A percentile compares a stretch with the other conserved stretches of the same genome.
Evolutionary conservation across 78 protist species (phyloP).

Genomic region (Monocercomonoides exilis): DNA sequence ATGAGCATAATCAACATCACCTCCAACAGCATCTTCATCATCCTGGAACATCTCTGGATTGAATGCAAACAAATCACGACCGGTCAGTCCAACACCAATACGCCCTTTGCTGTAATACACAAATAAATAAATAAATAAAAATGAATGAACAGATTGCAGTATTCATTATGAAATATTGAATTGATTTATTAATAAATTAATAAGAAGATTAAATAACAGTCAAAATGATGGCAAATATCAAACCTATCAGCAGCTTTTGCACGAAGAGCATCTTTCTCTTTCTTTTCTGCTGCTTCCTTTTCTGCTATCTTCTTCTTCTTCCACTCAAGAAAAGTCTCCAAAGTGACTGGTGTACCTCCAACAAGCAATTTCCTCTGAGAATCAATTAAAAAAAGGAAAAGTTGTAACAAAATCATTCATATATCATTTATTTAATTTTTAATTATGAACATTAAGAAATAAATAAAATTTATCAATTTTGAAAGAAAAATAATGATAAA

Average conservation of each 20-base stretch:
- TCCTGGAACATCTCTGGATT: conserved; percentile 54
- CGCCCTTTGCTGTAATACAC: conserved; percentile 37
- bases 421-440: too few species aligned
- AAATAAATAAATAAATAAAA: too few species aligned
- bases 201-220: neutral
- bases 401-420: neutral
- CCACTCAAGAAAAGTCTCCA: conserved; percentile 60
- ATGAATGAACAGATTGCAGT: too few species aligned
- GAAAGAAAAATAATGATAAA: too few species aligned
- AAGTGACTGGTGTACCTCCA: conserved; percentile 51
- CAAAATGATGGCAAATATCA: neutral
- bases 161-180: too few species aligned
- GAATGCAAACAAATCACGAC: conserved; percentile 64
- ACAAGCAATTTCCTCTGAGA: neutral
- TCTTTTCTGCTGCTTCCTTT: conserved; percentile 40
- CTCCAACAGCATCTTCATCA: conserved; percentile 50
- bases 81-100: conserved; percentile 31
- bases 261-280: conserved; percentile 13
- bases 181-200: too few species aligned
- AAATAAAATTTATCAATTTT: too few species aligned
- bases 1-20: neutral
- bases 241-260: neutral
- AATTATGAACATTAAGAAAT: too few species aligned
- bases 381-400: neutral
- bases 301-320: conserved; percentile 44